Evolutionary conservation across 1,284 basidiomycete genomes (phyloP), one percentile per base, ranked within the genome.

Genomic region (Trichosporon ovoides): DNA sequence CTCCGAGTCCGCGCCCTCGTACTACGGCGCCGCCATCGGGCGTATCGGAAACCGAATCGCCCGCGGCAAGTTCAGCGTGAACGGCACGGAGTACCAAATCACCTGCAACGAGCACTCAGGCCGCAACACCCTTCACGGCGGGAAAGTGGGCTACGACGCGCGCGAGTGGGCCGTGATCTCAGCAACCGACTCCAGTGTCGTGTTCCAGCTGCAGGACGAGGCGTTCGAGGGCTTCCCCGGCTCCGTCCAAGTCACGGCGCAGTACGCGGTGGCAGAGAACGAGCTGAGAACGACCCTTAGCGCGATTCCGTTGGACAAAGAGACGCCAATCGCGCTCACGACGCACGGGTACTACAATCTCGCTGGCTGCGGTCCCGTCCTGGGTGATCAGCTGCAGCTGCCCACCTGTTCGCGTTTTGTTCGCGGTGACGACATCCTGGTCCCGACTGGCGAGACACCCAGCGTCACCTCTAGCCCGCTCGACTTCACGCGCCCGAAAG

Each of bases 281-380:
- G 48, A 28, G 7, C 43, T 48, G 18, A 28, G 20, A 13, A n/a
- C 4, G 4, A 24, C 18, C 2, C 52, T 64, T 13, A 53, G 40
- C n/a, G 57, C 43, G 1, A 7, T 51, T 14, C 53, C 63, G 12
- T 43, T 66, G n/a, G 67, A 70, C 56, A 28, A 52, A 10, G 28
- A 61, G 16, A 73, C 71, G 2, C 71, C 71, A 4, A 61, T 71
- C 55, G 66, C 69, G 57, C 65, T 71, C 24, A 65, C 68, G 5
- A 71, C 68, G 13, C 71, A 73, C 60, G 65, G 66, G 24, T 73
- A 68, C 63, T 73, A 68, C 67, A 69, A 69, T 57, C 58, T 73
- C 37, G 68, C 64, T 18, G 57, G 60, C 18, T 38, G 56, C 7
- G 36, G 63, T 2, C 60, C 58, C 24, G 59, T 70, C 13, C 63